Evolutionary conservation across 2,329 filamentous ascomycete genomes (phyloP).

Genomic region (Xylaria sp.): DNA sequence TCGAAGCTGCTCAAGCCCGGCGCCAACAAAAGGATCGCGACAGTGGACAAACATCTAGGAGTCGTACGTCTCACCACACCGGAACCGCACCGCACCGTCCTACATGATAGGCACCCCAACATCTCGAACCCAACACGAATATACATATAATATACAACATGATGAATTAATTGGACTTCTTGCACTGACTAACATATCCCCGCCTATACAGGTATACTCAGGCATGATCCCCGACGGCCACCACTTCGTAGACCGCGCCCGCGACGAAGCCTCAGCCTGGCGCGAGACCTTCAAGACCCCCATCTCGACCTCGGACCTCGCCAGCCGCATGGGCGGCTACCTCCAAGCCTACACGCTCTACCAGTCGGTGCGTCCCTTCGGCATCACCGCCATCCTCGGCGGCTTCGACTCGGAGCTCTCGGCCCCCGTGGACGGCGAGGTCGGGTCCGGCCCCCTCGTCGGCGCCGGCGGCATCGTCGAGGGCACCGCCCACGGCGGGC

Average conservation of each 20-base stretch:
- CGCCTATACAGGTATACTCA: conserved; percentile 78
- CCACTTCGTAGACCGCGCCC: conserved; percentile 93
- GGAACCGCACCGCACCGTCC: neutral
- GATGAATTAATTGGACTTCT: too few relatives aligned
- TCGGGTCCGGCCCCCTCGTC: conserved; percentile 80
- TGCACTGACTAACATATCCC: conserved; percentile 11
- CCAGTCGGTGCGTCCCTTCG: conserved; percentile 95
- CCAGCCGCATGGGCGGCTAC: conserved; percentile 93
- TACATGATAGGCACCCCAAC: neutral
- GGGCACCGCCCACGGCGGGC: conserved; percentile 83
- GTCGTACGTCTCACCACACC: conserved; percentile 70
- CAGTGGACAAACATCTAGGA: conserved; percentile 91
- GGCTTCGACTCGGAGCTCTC: conserved; percentile 93
- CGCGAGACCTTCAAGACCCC: conserved; percentile 93
- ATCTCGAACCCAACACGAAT: neutral
- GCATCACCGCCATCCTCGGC: conserved; percentile 92
- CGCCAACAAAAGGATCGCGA: conserved; percentile 97
- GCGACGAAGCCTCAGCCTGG: conserved; percentile 93
- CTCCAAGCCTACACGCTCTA: conserved; percentile 98
- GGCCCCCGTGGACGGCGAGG: conserved; percentile 87
- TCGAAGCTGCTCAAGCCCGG: conserved; percentile 95
- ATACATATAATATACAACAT: neutral
- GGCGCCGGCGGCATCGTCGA: conserved; percentile 86
- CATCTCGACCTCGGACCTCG: conserved; percentile 88
- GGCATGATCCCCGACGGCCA: conserved; percentile 94